Evolutionary conservation across 1,139 yeast species (phyloP), one percentile per base, ranked within the genome.

Genomic region (Pichia sp.): DNA sequence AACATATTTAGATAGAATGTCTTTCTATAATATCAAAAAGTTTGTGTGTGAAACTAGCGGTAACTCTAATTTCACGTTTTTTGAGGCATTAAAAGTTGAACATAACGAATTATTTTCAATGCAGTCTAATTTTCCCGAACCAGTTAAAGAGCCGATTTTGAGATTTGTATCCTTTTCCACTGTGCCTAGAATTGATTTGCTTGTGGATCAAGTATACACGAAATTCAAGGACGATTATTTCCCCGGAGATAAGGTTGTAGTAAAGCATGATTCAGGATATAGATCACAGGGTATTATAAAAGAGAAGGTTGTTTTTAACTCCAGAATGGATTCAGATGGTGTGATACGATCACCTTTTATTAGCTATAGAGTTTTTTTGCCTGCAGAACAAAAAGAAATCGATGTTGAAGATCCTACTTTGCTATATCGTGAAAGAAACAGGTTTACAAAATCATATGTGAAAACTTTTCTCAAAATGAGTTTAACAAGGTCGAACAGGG

Each of bases 11-110:
- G 62, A 64, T 15, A 63, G 89, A 41, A 63, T 82, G 66, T 88
- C 83, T 59, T 83, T 79, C 60, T 84, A 82, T 60, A 72, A 71
- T 48, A 73, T 78, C 45, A 77, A 78, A 50, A 83, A 85, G 59
- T 91, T 91, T 63, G 94, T 88, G 6, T 91, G 97, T 65, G 98
- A 91, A 64, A 82, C 91, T 42, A 86, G 96, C 0, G 98, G 98
- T 21, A 86, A 88, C 55, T 83, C 96, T 17, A 83, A 95, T 54
- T 69, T 89, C 44, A 85, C 96, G 0, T 91, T 77, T 59, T 88
- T 88, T 59, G 94, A 91, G 56, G 98, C 98, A 0, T 68, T 76
- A 37, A 77, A 79, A 45, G 79, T 85, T 51, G 98, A 91, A 63
- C 71, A 69, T 47, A 62, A 62, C 38, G 91, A 83, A 59, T 75